These are phyloP conservation scores for Xylariales sp. DNA, from an alignment of 2,329 filamentous ascomycete species.

Conservation along the genomic window DNA sequence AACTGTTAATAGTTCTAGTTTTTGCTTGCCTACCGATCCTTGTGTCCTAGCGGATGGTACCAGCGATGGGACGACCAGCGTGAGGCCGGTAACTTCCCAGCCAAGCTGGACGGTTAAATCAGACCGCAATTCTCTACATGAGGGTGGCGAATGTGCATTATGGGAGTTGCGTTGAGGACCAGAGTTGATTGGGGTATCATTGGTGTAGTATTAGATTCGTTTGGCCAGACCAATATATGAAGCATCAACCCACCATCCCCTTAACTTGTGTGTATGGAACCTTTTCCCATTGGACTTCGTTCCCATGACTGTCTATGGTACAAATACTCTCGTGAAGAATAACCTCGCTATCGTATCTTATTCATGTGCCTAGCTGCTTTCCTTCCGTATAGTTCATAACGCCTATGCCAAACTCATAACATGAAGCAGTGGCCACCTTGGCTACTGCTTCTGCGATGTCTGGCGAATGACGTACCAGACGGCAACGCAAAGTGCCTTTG, in stretches of 20 bases:
- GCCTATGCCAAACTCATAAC: too few species aligned
- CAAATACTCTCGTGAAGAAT: too few species aligned
- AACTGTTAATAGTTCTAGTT: slow-evolving; percentile 56
- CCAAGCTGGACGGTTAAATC: slow-evolving; percentile 54
- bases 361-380: too few species aligned
- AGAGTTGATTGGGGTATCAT: slow-evolving; percentile 11
- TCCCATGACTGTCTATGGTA: not conserved
- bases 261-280: not conserved
- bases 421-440: too few species aligned
- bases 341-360: too few species aligned
- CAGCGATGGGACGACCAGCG: slow-evolving; percentile 47
- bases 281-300: not conserved
- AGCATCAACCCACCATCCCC: slow-evolving; percentile 2
- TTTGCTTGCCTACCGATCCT: slow-evolving; percentile 91
- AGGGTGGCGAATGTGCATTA: too few species aligned
- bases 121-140: too few species aligned
- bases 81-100: slow-evolving; percentile 65
- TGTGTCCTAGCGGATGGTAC: slow-evolving; percentile 94
- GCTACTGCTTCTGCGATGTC: too few species aligned
- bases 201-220: slow-evolving; percentile 24
- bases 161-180: not conserved
- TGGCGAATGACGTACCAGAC: too few species aligned
- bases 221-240: slow-evolving; percentile 19
- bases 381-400: too few species aligned
- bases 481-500: too few species aligned